Base-by-base conservation (phyloP, 148 eudicot species). In the Limonium bicolor region DNA sequence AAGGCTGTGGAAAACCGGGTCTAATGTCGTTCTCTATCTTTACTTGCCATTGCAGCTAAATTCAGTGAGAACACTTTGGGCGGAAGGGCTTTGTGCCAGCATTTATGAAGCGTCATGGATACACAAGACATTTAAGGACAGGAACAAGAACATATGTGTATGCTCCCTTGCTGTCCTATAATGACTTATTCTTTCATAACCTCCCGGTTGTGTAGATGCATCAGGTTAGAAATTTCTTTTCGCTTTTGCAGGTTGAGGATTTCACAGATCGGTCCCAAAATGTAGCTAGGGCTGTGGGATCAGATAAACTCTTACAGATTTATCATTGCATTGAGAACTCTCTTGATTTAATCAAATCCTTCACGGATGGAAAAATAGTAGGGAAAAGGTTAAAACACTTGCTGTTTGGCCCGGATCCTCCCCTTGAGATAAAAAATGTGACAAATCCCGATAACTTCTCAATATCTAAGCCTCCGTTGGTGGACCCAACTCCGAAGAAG, bases 61-160 rank as follows among this genome's bases (percentile, higher is more conserved):
- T 54, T 72, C 86, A 12, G 76, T 72, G 22, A 65, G 63, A 45
- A 54, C 50, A 37, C 78, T 77, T 15, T 86, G 93, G 95, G 21
- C 51, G 3, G 60, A 54, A 53, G 95, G 95, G 31, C 80, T 81
- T 38, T 86, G 93, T 55, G 93, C 58, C 24, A 81, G 93, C 61
- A 56, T 61, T 2, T 81, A 59, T 26, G 68, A 69, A 61, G 95
- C 68, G 44, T 61, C 73, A 9, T 86, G 95, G 95, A 65, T 61
- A 56, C 58, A 27, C 19, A 77, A 70, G 55, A 64, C 52, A 27
- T 67, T 73, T 73, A 14, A n/a, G n/a, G 50, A 60, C 9, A 60
- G 39, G 24, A 46, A 35, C 10, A 11, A 26, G 24, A 13, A 22
- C 34, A 65, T 83, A 20, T 71, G 74, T 63, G 96, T 88, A 72